phyloP scores from a whole-genome alignment of 768 basidiomycete species.

The Termitomyces sp. region DNA sequence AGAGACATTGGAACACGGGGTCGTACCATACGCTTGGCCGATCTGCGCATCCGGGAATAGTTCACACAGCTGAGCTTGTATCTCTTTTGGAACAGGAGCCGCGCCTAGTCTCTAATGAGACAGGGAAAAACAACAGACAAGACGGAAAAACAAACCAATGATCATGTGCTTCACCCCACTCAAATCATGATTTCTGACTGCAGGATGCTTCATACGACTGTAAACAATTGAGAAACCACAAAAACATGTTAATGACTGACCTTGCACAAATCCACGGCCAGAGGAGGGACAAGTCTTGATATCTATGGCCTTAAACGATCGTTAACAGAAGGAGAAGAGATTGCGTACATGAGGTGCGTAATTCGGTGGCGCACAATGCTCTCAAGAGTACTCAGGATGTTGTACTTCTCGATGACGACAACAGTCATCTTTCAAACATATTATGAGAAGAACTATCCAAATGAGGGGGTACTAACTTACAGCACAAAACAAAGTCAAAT shows the following conservation, averaged over 20 bases:
- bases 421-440: conserved; percentile 37
- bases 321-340: background rate
- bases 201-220: conserved; percentile 26
- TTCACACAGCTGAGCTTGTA: conserved; percentile 39
- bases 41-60: conserved; percentile 46
- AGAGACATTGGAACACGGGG: background rate
- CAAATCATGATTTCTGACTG: conserved; percentile 36
- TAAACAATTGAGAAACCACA: background rate
- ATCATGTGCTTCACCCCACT: conserved; percentile 33
- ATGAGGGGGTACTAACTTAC: conserved; percentile 22
- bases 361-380: conserved; percentile 41
- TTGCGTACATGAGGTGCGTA: conserved; percentile 33
- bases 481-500: conserved; percentile 49
- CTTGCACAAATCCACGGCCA: conserved; percentile 47
- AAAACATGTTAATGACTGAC: conserved; percentile 19
- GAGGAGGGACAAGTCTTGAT: conserved; percentile 41
- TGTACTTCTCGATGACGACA: conserved; percentile 42
- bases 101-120: conserved; percentile 35
- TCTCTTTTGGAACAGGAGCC: conserved; percentile 50
- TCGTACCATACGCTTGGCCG: conserved; percentile 59
- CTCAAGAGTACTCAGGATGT: conserved; percentile 37
- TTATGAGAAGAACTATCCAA: background rate
- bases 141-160: conserved; percentile 32
- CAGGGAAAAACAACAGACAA: background rate
- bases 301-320: background rate